A percentile compares a stretch with the other conserved stretches of the same genome.
Conservation (phyloP, 1,284 basidiomycete species). For the Cronartium quercuum region DNA sequence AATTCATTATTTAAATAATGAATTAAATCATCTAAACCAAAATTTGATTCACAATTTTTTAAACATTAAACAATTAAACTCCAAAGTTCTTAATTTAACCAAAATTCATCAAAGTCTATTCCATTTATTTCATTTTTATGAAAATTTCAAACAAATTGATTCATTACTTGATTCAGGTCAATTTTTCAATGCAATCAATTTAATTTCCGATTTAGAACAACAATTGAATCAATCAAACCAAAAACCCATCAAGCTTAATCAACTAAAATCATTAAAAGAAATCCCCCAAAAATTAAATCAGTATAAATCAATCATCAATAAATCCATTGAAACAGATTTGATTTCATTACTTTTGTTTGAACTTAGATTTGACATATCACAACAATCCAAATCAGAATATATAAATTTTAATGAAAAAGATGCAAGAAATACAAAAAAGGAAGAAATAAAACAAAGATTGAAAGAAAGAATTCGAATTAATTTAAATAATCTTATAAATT, state of each 20-base stretch:
- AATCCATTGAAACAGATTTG: slow-evolving; percentile 23
- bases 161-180: slow-evolving; percentile 70
- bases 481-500: too few species aligned
- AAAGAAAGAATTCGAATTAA: too few species aligned
- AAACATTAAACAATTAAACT: slow-evolving; percentile 63
- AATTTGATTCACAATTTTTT: slow-evolving; percentile 70
- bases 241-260: neutral
- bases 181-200: slow-evolving; percentile 71
- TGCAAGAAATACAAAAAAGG: too few species aligned
- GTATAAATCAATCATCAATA: slow-evolving; percentile 15
- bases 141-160: slow-evolving; percentile 66
- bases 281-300: slow-evolving; percentile 3
- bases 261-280: slow-evolving; percentile 3
- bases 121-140: slow-evolving; percentile 58
- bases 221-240: slow-evolving; percentile 54
- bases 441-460: neutral
- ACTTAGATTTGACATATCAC: slow-evolving; percentile 19
- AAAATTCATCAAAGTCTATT: slow-evolving; percentile 56
- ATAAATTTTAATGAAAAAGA: too few species aligned
- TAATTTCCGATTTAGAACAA: slow-evolving; percentile 66
- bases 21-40: slow-evolving; percentile 70
- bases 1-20: slow-evolving; percentile 64
- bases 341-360: slow-evolving; percentile 22
- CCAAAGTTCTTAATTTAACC: slow-evolving; percentile 59
- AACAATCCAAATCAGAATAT: too few species aligned